These are phyloP conservation scores for Lepidium aucheri DNA, from an alignment of 345 rosid genomes.

Conservation along the genomic window DNA sequence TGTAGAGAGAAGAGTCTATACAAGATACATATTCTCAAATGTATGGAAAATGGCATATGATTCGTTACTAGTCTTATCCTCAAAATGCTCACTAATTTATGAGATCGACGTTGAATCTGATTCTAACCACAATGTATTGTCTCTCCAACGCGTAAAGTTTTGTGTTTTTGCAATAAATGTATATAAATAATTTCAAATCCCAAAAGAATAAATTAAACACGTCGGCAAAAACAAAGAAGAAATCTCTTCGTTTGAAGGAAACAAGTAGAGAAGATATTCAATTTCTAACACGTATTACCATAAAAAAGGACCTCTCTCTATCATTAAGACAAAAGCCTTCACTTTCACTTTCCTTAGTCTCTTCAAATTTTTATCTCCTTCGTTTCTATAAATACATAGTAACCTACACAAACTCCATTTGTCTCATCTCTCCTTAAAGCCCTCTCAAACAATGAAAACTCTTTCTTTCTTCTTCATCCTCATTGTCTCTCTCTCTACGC, in stretches of 20 bases:
- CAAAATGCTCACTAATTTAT: neutral
- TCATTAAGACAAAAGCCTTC: slow-evolving; percentile 13
- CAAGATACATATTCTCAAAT: neutral
- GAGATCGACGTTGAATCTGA: slow-evolving; percentile 22
- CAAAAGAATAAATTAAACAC: slow-evolving; percentile 7
- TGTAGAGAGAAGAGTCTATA: neutral
- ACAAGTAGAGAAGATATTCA: neutral
- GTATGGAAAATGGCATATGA: slow-evolving; percentile 12
- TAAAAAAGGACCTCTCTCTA: neutral
- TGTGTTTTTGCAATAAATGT: neutral
- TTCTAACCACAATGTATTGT: neutral
- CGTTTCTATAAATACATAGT: slow-evolving; percentile 4
- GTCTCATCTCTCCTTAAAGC: neutral
- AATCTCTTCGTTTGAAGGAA: neutral
- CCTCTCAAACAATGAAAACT: neutral
- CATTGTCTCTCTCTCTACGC: slow-evolving; percentile 5
- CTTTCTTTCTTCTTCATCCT: slow-evolving; percentile 4
- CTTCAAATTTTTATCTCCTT: neutral
- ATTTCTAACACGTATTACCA: slow-evolving; percentile 18
- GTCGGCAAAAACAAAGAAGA: slow-evolving; percentile 15
- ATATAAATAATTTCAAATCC: neutral
- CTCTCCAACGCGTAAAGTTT: slow-evolving; percentile 7
- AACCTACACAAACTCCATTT: neutral
- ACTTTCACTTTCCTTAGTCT: slow-evolving; percentile 10
- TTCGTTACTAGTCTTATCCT: slow-evolving; percentile 7